Base-by-base conservation (phyloP, 2,329 filamentous ascomycete genomes). In the Sarocladium brachiariae region DNA sequence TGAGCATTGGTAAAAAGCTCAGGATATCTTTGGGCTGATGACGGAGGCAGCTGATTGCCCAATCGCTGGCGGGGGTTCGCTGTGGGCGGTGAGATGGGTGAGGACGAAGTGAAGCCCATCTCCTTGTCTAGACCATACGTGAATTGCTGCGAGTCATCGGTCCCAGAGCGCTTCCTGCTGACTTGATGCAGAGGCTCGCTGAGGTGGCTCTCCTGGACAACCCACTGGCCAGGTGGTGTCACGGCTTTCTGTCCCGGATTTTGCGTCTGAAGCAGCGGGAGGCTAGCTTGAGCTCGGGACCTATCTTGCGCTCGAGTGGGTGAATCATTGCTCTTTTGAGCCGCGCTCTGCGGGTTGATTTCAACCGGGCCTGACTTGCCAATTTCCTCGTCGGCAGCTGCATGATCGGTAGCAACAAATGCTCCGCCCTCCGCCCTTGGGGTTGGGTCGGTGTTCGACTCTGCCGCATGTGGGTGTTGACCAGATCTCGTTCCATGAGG, bases 201-300 rank as follows among this genome's bases (percentile, higher is more conserved):
- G 31, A 81, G 64, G 52, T 76, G 70, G 9, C 78, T 81, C 61
- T 80, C 76, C 54, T 80, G 70, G 5, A 77, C 61, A 47, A 73
- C 76, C 77, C 78, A 81, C 16, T 23, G 57, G 56, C 43, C 18
- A 16, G 45, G 21, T 33, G 45, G 41, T 23, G 5, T 31, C 25
- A 33, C 25, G 14, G 46, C 21, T 27, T 49, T 23, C 31, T 49
- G 31, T 18, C 13, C 31, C 13, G 30, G 16, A 27, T 25, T 49
- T 31, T 49, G 19, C 6, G 30, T 49, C 18, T 47, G 43, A 14
- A 47, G 43, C 25, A 18, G 27, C 18, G 43, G 43, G 13, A 47
- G 43, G 10, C n/a, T 33, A 21, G 43, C 43, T 14, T 47, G 43
- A 27, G 43, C 43, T 25, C 18, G 43, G 14, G 24, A 18, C 14